These are phyloP conservation scores for Candida vartiovaarae DNA, from an alignment of 805 yeast species.

Conservation along the genomic window DNA sequence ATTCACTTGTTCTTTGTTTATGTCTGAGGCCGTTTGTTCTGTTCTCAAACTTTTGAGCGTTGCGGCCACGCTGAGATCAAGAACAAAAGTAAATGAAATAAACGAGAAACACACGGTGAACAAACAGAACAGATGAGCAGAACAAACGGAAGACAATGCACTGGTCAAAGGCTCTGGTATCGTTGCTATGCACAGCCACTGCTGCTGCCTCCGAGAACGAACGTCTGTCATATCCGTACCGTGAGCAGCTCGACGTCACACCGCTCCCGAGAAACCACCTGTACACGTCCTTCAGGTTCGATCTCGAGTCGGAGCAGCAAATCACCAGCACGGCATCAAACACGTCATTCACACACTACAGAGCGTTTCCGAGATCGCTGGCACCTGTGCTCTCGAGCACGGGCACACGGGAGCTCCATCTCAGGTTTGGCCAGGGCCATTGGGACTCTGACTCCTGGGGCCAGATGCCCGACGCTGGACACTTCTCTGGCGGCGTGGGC, in stretches of 20 bases:
- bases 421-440: slow-evolving; percentile 89
- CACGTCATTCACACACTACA: slow-evolving; percentile 39
- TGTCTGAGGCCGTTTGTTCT: too few species aligned
- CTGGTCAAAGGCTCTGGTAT: not conserved
- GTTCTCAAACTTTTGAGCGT: too few species aligned
- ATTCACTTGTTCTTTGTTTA: too few species aligned
- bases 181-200: not conserved
- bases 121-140: not conserved
- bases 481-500: slow-evolving; percentile 83
- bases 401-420: slow-evolving; percentile 65
- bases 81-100: too few species aligned
- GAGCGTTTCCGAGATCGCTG: slow-evolving; percentile 70
- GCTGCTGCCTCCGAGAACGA: not conserved
- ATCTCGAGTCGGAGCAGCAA: slow-evolving; percentile 45
- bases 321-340: slow-evolving; percentile 13
- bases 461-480: slow-evolving; percentile 63
- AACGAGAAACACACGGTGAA: not conserved
- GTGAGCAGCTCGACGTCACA: slow-evolving; percentile 53
- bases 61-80: too few species aligned
- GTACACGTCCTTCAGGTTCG: slow-evolving; percentile 65
- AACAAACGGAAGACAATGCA: not conserved
- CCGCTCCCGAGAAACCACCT: slow-evolving; percentile 73
- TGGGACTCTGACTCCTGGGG: slow-evolving; percentile 94
- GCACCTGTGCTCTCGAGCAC: slow-evolving; percentile 69
- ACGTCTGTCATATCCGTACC: slow-evolving; percentile 33